A percentile compares a stretch with the other conserved stretches of the same genome.
These are phyloP conservation scores for Capsicum chinense DNA, from an alignment of 257 asterid species.

Conservation along the genomic window DNA sequence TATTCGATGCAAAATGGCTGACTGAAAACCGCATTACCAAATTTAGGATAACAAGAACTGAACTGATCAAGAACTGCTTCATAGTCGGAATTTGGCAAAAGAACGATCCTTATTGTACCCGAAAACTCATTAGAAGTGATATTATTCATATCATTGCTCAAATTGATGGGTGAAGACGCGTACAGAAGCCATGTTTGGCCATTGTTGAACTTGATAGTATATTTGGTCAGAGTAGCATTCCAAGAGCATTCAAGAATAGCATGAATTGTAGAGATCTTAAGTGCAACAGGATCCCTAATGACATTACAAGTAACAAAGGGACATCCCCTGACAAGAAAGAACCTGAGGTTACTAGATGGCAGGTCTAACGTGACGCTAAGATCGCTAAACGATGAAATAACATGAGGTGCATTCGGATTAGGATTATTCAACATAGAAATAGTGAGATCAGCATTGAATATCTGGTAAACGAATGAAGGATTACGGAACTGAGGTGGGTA, in stretches of 20 bases:
- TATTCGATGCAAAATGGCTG: constrained; percentile 68
- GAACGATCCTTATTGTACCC: constrained; percentile 66
- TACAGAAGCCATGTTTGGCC: constrained; percentile 75
- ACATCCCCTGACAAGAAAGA: constrained; percentile 74
- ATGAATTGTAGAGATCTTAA: constrained; percentile 70
- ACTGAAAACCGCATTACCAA: constrained; percentile 61
- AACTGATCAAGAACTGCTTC: constrained; percentile 60
- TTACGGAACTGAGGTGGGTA: constrained; percentile 56
- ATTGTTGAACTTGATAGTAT: constrained; percentile 68
- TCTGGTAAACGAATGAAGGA: constrained; percentile 60
- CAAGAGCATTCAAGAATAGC: constrained; percentile 60
- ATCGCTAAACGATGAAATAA: constrained; percentile 60
- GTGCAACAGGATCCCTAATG: constrained; percentile 31
- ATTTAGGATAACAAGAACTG: constrained; percentile 68
- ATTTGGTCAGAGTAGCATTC: constrained; percentile 56
- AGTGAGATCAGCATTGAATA: constrained; percentile 61
- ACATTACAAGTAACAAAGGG: constrained; percentile 72
- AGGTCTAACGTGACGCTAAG: constrained; percentile 70
- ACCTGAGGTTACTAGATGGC: constrained; percentile 63
- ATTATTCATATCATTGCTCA: constrained; percentile 47
- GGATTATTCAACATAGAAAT: constrained; percentile 52
- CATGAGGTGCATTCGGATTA: constrained; percentile 45
- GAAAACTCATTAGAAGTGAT: constrained; percentile 58
- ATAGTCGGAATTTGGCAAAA: constrained; percentile 52
- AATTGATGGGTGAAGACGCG: constrained; percentile 58